Conservation (phyloP, 1,284 basidiomycete species). For the Tilletia indica region DNA sequence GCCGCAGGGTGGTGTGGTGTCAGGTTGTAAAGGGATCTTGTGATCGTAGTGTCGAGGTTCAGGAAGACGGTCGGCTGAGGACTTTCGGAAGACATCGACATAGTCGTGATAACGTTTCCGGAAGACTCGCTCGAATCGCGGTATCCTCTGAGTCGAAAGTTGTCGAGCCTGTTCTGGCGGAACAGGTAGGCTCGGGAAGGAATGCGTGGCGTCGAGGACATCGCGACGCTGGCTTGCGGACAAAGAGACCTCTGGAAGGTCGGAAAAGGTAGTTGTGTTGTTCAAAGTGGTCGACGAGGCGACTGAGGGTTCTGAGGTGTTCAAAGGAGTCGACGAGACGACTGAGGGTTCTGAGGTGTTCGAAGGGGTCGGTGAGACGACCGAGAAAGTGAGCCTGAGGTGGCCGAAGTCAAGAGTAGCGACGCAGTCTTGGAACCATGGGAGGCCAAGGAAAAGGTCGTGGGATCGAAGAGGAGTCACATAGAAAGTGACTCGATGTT, state of each 20-base stretch:
- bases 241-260: neutral
- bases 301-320: too few species aligned
- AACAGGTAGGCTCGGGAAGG: neutral
- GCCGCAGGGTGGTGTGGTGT: neutral
- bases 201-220: neutral
- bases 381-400: neutral
- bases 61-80: neutral
- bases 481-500: neutral
- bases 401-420: neutral
- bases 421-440: neutral
- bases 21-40: neutral
- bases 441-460: conserved; percentile 5
- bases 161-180: neutral
- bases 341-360: too few species aligned
- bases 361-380: neutral
- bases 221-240: neutral
- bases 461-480: conserved; percentile 7
- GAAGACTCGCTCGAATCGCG: neutral
- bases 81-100: neutral
- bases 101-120: conserved; percentile 12
- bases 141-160: neutral
- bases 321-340: too few species aligned
- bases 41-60: conserved; percentile 11
- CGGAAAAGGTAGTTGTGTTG: neutral
- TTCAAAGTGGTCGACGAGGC: too few species aligned